phyloP scores from a whole-genome alignment of 192 early-diverging fungal species.

The Entomortierella parvispora region DNA sequence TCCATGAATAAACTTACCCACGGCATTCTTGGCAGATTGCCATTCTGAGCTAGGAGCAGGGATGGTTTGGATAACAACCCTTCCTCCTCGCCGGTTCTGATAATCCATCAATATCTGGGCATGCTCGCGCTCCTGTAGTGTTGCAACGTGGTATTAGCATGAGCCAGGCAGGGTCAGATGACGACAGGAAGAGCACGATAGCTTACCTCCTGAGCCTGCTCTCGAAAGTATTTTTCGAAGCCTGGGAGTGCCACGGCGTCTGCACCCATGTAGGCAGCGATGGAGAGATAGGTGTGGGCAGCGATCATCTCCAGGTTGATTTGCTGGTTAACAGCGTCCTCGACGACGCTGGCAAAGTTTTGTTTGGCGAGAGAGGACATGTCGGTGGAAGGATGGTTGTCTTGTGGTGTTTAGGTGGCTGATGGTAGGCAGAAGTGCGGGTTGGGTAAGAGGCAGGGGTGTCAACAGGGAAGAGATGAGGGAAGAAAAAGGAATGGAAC shows the following conservation, averaged over 20 bases:
- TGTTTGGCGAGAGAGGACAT: slow-evolving; percentile 62
- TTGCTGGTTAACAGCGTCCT: slow-evolving; percentile 63
- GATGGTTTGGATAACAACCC: slow-evolving; percentile 52
- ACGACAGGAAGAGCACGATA: background rate
- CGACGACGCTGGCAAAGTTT: slow-evolving; percentile 57
- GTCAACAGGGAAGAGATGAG: background rate
- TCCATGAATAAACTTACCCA: slow-evolving; percentile 4
- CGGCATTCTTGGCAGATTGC: slow-evolving; percentile 63
- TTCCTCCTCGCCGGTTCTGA: slow-evolving; percentile 60
- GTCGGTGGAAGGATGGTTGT: background rate
- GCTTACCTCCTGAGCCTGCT: slow-evolving; percentile 54
- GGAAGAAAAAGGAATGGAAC: background rate
- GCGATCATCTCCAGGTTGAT: slow-evolving; percentile 62
- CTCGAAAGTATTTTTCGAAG: slow-evolving; percentile 60
- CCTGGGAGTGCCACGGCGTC: slow-evolving; percentile 58
- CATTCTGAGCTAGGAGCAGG: slow-evolving; percentile 63
- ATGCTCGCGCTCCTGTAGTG: slow-evolving; percentile 45
- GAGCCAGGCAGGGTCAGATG: no score
- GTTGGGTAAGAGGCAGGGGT: background rate
- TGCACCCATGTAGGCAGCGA: slow-evolving; percentile 58
- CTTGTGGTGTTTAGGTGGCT: background rate
- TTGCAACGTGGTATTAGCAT: background rate
- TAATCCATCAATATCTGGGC: slow-evolving; percentile 56
- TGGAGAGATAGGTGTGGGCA: slow-evolving; percentile 60
- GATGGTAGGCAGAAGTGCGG: background rate